Evolutionary conservation across 2,329 filamentous ascomycete genomes (phyloP).

Genomic region (Fusarium transvaalense): DNA sequence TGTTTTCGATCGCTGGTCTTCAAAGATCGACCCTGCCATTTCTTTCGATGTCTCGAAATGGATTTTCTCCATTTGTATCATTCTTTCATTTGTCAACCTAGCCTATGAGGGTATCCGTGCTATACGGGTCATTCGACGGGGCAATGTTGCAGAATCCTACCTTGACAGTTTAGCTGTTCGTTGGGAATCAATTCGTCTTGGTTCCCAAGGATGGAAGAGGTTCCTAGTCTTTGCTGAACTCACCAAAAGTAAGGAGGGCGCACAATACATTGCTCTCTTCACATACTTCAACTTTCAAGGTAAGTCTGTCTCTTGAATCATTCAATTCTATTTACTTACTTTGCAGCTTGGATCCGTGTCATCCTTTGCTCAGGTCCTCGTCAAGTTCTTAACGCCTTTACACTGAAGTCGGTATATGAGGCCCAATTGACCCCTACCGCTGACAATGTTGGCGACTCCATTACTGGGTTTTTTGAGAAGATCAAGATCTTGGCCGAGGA

Average conservation of each 20-base stretch:
- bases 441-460: conserved; percentile 68
- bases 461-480: conserved; percentile 86
- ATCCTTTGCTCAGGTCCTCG: conserved; percentile 92
- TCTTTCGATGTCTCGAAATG: conserved; percentile 85
- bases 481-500: conserved; percentile 77
- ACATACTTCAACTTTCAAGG: conserved; percentile 84
- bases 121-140: conserved; percentile 82
- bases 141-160: conserved; percentile 91
- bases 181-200: conserved; percentile 83
- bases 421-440: conserved; percentile 73
- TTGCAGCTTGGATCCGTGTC: conserved; percentile 83
- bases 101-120: conserved; percentile 84
- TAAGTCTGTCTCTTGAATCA: conserved; percentile 51
- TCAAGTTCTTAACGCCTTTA: conserved; percentile 90
- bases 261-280: conserved; percentile 90
- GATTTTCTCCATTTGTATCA: conserved; percentile 95
- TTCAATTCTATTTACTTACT: conserved; percentile 29
- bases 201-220: conserved; percentile 82
- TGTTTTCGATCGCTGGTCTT: conserved; percentile 89
- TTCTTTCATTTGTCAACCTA: conserved; percentile 87
- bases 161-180: conserved; percentile 88
- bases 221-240: conserved; percentile 94
- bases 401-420: conserved; percentile 85
- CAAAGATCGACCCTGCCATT: conserved; percentile 82
- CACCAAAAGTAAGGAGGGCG: conserved; percentile 91